Percentiles rank a stretch among this genome's conserved stretches.
These are phyloP conservation scores for Cutaneotrichosporon sp. DNA, from an alignment of 1,284 basidiomycete genomes.

Conservation along the genomic window DNA sequence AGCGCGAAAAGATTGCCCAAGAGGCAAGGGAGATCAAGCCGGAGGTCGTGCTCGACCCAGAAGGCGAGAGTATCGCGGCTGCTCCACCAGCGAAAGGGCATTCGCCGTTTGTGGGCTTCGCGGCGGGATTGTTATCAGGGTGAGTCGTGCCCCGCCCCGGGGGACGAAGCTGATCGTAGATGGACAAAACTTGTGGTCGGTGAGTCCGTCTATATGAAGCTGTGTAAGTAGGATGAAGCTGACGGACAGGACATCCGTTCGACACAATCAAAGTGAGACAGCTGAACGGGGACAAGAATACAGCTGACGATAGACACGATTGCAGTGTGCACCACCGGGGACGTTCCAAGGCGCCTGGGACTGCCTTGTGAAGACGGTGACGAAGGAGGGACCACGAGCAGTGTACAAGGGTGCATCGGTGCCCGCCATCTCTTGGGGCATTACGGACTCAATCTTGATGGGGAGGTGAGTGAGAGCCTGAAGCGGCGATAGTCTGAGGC, in stretches of 20 bases:
- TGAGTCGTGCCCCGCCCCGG: slow-evolving; percentile 18
- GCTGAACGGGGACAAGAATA: not conserved
- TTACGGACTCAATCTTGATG: slow-evolving; percentile 49
- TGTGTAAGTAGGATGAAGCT: slow-evolving; percentile 32
- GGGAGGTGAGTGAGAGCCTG: slow-evolving; percentile 44
- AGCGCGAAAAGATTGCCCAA: not conserved
- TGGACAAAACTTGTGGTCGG: slow-evolving; percentile 34
- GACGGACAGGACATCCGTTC: slow-evolving; percentile 43
- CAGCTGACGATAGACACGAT: slow-evolving; percentile 10
- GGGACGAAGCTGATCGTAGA: slow-evolving; percentile 14
- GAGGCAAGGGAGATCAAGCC: slow-evolving; percentile 3
- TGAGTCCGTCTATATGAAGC: slow-evolving; percentile 46
- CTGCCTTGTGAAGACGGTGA: slow-evolving; percentile 26
- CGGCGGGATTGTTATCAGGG: slow-evolving; percentile 45
- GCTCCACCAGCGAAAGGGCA: slow-evolving; percentile 21
- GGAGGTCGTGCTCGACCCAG: slow-evolving; percentile 16
- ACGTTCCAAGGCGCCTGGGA: slow-evolving; percentile 44
- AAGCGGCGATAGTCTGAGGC: too few relatives aligned
- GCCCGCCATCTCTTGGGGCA: slow-evolving; percentile 48
- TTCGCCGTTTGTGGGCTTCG: slow-evolving; percentile 43
- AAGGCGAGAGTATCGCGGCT: slow-evolving; percentile 15
- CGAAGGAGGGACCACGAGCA: slow-evolving; percentile 37
- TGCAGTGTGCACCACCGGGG: slow-evolving; percentile 47
- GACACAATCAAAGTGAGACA: slow-evolving; percentile 44
- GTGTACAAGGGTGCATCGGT: slow-evolving; percentile 49